Conservation (phyloP, 768 basidiomycete species). For the Boletus eberwhitei region DNA sequence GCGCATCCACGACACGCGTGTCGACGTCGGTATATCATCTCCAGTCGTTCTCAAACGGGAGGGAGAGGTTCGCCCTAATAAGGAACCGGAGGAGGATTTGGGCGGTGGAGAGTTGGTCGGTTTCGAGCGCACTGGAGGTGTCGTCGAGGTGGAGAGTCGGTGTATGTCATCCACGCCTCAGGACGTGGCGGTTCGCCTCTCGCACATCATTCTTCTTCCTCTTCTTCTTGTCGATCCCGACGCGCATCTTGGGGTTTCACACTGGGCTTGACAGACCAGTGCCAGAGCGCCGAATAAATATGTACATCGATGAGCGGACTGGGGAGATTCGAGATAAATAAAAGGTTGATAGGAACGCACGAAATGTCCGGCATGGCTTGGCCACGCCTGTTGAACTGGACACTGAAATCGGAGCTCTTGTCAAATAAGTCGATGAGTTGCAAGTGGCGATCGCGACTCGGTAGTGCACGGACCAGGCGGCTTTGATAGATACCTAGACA, state of each 20-base stretch:
- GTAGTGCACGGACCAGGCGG: slow-evolving; percentile 41
- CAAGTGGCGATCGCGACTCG: slow-evolving; percentile 38
- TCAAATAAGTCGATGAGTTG: slow-evolving; percentile 40
- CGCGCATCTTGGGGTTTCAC: slow-evolving; percentile 33
- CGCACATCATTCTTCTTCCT: slow-evolving; percentile 31
- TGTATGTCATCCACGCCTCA: slow-evolving; percentile 5
- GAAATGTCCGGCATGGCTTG: slow-evolving; percentile 41
- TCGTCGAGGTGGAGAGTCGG: slow-evolving; percentile 16
- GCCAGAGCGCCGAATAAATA: slow-evolving; percentile 41
- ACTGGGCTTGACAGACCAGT: slow-evolving; percentile 43
- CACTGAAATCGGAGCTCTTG: slow-evolving; percentile 23
- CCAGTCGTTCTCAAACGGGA: slow-evolving; percentile 16
- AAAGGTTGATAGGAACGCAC: slow-evolving; percentile 45
- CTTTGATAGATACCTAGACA: slow-evolving; percentile 40
- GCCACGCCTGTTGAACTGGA: slow-evolving; percentile 27
- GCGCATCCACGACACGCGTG: slow-evolving; percentile 6
- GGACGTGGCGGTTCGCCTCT: slow-evolving; percentile 27
- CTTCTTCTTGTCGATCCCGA: slow-evolving; percentile 27
- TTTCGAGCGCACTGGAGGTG: slow-evolving; percentile 26
- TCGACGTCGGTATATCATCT: not conserved
- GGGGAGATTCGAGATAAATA: slow-evolving; percentile 46
- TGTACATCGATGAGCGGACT: slow-evolving; percentile 42
- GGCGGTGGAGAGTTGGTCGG: slow-evolving; percentile 37
- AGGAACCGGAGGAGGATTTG: slow-evolving; percentile 51
- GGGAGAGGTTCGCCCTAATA: slow-evolving; percentile 37